Evolutionary conservation across 2,329 filamentous ascomycete genomes (phyloP).

Genomic region (Alternaria novae-zelandiae): DNA sequence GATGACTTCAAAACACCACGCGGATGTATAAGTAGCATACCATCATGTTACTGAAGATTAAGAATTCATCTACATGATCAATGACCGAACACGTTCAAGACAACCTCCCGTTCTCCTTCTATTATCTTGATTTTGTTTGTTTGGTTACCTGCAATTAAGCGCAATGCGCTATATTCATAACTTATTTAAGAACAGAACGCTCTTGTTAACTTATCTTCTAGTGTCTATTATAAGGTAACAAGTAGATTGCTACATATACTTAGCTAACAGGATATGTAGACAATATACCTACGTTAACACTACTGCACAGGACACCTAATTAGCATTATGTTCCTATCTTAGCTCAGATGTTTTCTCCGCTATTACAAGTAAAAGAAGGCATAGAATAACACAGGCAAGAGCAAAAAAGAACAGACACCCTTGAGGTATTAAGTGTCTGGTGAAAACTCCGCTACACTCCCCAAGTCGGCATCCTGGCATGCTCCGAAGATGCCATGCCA

Average conservation of each 20-base stretch:
- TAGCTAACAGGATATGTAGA: neutral
- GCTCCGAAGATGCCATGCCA: neutral
- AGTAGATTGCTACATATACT: neutral
- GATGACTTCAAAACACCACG: conserved; percentile 37
- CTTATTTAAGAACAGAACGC: neutral
- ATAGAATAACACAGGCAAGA: neutral
- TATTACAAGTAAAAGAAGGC: neutral
- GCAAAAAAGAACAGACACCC: conserved; percentile 1
- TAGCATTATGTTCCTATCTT: neutral
- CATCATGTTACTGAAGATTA: conserved; percentile 4
- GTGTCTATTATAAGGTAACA: neutral
- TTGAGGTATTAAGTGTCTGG: neutral
- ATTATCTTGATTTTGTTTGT: neutral
- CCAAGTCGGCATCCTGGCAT: neutral
- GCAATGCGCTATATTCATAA: neutral
- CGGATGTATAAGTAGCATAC: conserved; percentile 29
- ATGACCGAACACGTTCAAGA: neutral
- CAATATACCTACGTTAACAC: neutral
- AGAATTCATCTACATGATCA: neutral
- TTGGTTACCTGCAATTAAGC: neutral
- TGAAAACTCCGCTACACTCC: neutral
- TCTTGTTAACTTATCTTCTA: neutral
- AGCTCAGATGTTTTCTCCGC: neutral
- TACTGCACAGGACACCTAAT: neutral
- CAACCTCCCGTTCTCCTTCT: neutral